Conservation (phyloP, 2,329 filamentous ascomycete species). For the Monilinia laxa region DNA sequence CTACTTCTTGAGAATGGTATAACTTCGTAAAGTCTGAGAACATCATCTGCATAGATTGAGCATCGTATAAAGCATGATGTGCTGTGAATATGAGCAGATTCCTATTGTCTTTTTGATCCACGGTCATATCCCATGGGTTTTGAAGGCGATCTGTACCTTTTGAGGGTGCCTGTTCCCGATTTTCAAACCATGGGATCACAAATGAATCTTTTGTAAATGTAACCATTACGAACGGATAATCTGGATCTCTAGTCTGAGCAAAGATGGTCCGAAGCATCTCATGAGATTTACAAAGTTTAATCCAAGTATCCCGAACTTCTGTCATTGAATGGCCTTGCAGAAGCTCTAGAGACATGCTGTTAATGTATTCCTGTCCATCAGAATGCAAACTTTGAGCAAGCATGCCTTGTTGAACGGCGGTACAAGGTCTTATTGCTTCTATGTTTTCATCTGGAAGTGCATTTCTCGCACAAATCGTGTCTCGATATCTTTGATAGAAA, state of each 20-base stretch:
- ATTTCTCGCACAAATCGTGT: slow-evolving; percentile 34
- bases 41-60: slow-evolving; percentile 66
- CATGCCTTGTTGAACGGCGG: slow-evolving; percentile 76
- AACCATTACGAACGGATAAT: slow-evolving; percentile 72
- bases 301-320: slow-evolving; percentile 60
- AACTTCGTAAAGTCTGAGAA: slow-evolving; percentile 56
- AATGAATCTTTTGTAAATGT: slow-evolving; percentile 49
- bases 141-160: slow-evolving; percentile 23
- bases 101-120: slow-evolving; percentile 22
- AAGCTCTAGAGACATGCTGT: slow-evolving; percentile 61
- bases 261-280: slow-evolving; percentile 79
- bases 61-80: slow-evolving; percentile 86
- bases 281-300: slow-evolving; percentile 51
- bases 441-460: slow-evolving; percentile 41
- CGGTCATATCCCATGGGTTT: slow-evolving; percentile 37
- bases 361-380: slow-evolving; percentile 70
- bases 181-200: slow-evolving; percentile 45
- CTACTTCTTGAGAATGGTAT: slow-evolving; percentile 40
- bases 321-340: slow-evolving; percentile 42
- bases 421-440: slow-evolving; percentile 71
- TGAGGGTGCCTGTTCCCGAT: background rate
- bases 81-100: slow-evolving; percentile 34
- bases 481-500: slow-evolving; percentile 50
- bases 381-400: slow-evolving; percentile 71
- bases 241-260: slow-evolving; percentile 56